A percentile compares a stretch with the other conserved stretches of the same genome.
phyloP scores from a whole-genome alignment of 768 basidiomycete species.

The Russula sp. region DNA sequence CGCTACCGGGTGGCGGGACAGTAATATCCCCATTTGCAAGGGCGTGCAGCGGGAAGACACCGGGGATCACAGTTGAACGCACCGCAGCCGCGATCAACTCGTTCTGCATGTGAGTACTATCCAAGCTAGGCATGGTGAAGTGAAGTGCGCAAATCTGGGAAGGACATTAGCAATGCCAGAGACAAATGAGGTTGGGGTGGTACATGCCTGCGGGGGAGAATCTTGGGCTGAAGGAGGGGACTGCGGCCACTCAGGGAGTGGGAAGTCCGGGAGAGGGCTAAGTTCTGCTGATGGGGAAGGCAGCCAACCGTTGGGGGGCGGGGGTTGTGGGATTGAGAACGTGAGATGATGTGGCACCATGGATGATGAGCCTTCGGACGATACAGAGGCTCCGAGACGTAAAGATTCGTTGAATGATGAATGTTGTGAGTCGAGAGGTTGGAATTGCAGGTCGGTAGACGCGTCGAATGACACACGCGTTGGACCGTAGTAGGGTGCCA shows the following conservation, averaged over 20 bases:
- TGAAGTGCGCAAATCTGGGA: conserved; percentile 2
- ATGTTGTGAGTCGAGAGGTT: neutral
- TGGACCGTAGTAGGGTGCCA: neutral
- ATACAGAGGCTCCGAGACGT: neutral
- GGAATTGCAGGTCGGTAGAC: neutral
- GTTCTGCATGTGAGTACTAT: neutral
- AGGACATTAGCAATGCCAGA: neutral
- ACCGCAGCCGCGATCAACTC: conserved; percentile 1
- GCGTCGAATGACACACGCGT: conserved; percentile 18
- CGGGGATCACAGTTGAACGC: neutral
- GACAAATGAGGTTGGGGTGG: neutral
- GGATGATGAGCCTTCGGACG: neutral
- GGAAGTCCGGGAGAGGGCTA: conserved; percentile 8
- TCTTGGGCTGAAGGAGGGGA: neutral
- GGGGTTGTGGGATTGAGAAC: neutral
- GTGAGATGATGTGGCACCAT: neutral
- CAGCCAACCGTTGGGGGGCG: conserved; percentile 1
- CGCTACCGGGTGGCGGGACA: conserved; percentile 12
- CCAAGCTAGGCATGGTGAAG: conserved; percentile 10
- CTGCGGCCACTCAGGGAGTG: conserved; percentile 1
- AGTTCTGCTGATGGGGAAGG: conserved; percentile 3
- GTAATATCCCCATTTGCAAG: conserved; percentile 1
- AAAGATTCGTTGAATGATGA: neutral
- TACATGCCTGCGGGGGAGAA: conserved; percentile 9
- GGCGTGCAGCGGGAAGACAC: conserved; percentile 2